Base-by-base conservation (phyloP, 2,329 filamentous ascomycete genomes). In the Magnaporthiopsis incrustans region DNA sequence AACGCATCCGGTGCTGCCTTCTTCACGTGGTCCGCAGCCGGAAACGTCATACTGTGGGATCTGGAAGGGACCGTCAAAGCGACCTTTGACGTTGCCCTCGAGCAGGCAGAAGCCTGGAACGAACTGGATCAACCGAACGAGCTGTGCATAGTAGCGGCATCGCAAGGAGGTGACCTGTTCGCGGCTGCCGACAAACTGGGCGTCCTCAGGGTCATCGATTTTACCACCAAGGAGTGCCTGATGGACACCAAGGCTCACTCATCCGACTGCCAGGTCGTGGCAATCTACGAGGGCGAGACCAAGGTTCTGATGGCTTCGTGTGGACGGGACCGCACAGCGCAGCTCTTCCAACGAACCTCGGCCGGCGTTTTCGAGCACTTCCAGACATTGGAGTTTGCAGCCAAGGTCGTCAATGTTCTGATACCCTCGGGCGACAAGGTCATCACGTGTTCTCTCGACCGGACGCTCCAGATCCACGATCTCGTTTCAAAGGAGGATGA, bases 301-400 rank as follows among this genome's bases (percentile, higher is more conserved):
- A 81, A 78, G 60, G 83, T 86, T 50, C 79, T 97, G 59, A 81
- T 98, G 69, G 94, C 91, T 25, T 92, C 89, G 14, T 93, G 89
- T 72, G 91, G 92, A 50, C 85, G 95, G 68, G 95, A 99, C 75
- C 88, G 95, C 62, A 97, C 90, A n/a, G 85, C 94, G 1, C 95
- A 99, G 73, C 78, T 99, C n/a, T 98, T 97, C 73, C 82, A 85
- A 66, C 80, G 81, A 32, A 80, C 81, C 30, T 77, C 77, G 1
- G 79, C 76, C 15, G 82, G 85, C 2, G 77, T 76, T 3, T 89
- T 96, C 74, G 85, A 90, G 65, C 84, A 97, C 65, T 85, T 97
- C 62, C 95, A 99, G 74, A 99, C 95, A 0, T 84, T 98, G 64
- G 94, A 99, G 69, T 96, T 98, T 75, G 87, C 92, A 35, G 91